Evolutionary conservation across 495 filamentous ascomycete species (phyloP), one percentile per base, ranked within the genome.

Genomic region (Aspergillus affinis): DNA sequence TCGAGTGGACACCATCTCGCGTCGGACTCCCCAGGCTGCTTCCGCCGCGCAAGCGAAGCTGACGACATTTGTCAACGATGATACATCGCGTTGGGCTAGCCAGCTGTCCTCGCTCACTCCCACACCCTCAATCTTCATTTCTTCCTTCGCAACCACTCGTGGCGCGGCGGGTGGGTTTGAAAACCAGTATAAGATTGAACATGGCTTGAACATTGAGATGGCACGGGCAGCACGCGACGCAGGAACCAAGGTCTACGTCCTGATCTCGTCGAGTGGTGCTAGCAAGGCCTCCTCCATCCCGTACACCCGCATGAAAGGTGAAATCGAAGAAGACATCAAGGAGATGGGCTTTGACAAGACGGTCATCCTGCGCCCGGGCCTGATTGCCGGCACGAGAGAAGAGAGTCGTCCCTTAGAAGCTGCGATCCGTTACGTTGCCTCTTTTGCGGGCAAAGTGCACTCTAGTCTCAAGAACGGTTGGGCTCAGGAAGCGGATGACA

Each of bases 271-370:
- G 19, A 69, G 61, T 4, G 82, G 82, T 20, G 79, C 82, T 0
- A 77, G 69, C 44, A 79, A 80, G 15, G 63, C 73, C 13, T 82
- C 81, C 0, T 58, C 58, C 0, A 62, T 84, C 4, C 78, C 84
- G 0, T 92, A 93, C 67, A 51, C 73, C 4, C 79, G 83, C 64
- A 93, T 95, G 88, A 96, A 96, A 77, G 81, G 79, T 13, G 88
- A 91, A 65, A 82, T 93, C 36, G 92, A 96, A 66, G 87, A 92
- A 30, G 80, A 85, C n/a, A 78, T 93, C 30, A 83, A 86, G 69
- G 79, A 66, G 21, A 70, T 92, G 20, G 88, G 78, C 0, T 96
- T 96, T 65, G 86, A 90, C 46, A 81, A 86, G 53, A 86, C 84
- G 10, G 83, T 93, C 30, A 86, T 96, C 41, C 50, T 96, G 50